These are phyloP conservation scores for Cucumis variabilis DNA, from an alignment of 331 rosid genomes.

Conservation along the genomic window DNA sequence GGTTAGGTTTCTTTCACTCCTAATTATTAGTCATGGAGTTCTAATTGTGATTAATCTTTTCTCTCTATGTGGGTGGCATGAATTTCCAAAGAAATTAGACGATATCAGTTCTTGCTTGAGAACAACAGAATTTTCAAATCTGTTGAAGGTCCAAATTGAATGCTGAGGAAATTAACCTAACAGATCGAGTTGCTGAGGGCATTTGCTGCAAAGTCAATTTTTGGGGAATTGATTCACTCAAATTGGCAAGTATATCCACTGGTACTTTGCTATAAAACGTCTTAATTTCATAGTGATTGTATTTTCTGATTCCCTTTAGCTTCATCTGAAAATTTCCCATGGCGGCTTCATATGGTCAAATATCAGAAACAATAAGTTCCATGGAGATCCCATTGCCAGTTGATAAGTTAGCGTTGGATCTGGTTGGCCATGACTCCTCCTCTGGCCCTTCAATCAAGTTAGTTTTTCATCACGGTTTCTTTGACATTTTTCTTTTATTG, in stretches of 20 bases:
- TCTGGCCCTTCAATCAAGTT: constrained; percentile 47
- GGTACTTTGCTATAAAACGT: not conserved
- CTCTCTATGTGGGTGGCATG: not conserved
- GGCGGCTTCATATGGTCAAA: not conserved
- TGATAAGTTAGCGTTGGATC: constrained; percentile 60
- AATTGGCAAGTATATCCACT: not conserved
- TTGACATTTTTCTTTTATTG: not conserved
- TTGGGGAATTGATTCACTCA: not conserved
- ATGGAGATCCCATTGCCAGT: constrained; percentile 67
- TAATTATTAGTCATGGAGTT: not conserved
- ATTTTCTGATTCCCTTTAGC: not conserved
- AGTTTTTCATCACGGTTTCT: constrained; percentile 23
- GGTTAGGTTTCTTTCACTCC: not conserved
- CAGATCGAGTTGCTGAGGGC: not conserved
- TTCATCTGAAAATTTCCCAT: not conserved
- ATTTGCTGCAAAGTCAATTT: not conserved
- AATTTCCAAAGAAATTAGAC: not conserved
- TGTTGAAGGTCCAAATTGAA: not conserved
- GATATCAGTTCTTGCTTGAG: not conserved
- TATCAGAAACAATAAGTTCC: constrained; percentile 27
- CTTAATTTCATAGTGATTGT: not conserved
- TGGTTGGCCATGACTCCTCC: constrained; percentile 41
- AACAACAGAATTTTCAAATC: not conserved
- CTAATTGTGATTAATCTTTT: not conserved
- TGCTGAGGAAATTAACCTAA: not conserved